Conservation (phyloP, 768 basidiomycete species). For the Leucogyrophana mollusca region DNA sequence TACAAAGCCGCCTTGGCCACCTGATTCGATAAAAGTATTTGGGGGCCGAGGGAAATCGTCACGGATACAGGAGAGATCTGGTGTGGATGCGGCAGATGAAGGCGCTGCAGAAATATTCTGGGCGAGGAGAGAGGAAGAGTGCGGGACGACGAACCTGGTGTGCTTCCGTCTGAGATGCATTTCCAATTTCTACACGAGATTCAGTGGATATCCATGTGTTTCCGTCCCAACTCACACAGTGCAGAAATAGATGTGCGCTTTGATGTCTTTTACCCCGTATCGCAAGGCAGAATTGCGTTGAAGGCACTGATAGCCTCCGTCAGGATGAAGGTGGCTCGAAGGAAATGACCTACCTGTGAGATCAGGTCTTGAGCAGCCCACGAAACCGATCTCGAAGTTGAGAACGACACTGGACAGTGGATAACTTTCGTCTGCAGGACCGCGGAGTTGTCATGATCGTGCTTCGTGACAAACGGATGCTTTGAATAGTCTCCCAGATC, state of each 20-base stretch:
- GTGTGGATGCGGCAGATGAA: too few relatives aligned
- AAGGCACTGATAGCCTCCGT: constrained; percentile 42
- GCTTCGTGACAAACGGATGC: constrained; percentile 38
- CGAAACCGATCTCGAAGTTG: constrained; percentile 20
- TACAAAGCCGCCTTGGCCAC: neutral
- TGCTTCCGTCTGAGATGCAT: constrained; percentile 19
- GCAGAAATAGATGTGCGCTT: constrained; percentile 48
- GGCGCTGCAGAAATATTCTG: too few relatives aligned
- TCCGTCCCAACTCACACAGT: constrained; percentile 38
- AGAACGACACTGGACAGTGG: constrained; percentile 26
- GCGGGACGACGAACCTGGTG: constrained; percentile 4
- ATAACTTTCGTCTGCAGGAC: constrained; percentile 35
- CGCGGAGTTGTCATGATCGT: constrained; percentile 17
- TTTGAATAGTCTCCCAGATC: constrained; percentile 13
- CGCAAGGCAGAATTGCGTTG: constrained; percentile 55
- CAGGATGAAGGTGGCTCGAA: neutral
- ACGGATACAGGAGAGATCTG: too few relatives aligned
- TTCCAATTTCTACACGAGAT: constrained; percentile 38
- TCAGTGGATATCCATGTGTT: neutral
- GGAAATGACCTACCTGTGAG: constrained; percentile 34
- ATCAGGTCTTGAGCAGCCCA: constrained; percentile 42
- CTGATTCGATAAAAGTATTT: neutral
- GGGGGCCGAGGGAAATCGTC: neutral
- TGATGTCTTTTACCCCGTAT: constrained; percentile 38
- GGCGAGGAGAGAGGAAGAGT: neutral